phyloP scores from a whole-genome alignment of 257 asterid species.

The Striga asiatica region DNA sequence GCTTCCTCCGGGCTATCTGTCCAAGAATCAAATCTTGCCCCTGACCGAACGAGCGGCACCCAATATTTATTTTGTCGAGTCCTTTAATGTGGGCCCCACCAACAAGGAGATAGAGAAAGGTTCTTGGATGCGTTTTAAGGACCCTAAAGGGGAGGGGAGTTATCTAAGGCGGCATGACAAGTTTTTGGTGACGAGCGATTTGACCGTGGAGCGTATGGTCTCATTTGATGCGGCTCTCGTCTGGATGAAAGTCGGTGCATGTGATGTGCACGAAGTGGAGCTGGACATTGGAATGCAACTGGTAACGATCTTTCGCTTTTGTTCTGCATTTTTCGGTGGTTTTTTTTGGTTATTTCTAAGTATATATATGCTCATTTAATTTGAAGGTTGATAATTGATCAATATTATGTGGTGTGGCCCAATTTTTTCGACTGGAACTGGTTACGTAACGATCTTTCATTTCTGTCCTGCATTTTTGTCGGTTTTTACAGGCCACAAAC shows the following conservation, averaged over 20 bases:
- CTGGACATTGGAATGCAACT: not conserved
- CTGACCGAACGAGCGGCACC: not conserved
- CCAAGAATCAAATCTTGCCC: conserved; percentile 7
- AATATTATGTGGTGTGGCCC: not conserved
- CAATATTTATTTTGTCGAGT: not conserved
- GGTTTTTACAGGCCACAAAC: not conserved
- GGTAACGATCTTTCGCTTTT: not conserved
- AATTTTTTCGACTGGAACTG: not conserved
- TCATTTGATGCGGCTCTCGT: not conserved
- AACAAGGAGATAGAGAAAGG: not conserved
- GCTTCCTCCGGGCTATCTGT: conserved; percentile 2
- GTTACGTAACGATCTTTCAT: no score
- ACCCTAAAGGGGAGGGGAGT: not conserved
- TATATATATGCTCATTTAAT: not conserved
- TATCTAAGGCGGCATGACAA: not conserved
- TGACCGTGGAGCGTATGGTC: not conserved
- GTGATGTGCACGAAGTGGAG: not conserved
- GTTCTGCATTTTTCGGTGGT: no score
- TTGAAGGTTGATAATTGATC: not conserved
- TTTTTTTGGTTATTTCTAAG: not conserved
- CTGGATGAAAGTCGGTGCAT: not conserved
- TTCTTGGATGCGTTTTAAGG: not conserved
- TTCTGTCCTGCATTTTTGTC: no score
- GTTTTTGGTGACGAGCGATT: not conserved
- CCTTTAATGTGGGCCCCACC: not conserved